Conservation (phyloP, 2,329 filamentous ascomycete species). For the Ophiostoma ulmi region DNA sequence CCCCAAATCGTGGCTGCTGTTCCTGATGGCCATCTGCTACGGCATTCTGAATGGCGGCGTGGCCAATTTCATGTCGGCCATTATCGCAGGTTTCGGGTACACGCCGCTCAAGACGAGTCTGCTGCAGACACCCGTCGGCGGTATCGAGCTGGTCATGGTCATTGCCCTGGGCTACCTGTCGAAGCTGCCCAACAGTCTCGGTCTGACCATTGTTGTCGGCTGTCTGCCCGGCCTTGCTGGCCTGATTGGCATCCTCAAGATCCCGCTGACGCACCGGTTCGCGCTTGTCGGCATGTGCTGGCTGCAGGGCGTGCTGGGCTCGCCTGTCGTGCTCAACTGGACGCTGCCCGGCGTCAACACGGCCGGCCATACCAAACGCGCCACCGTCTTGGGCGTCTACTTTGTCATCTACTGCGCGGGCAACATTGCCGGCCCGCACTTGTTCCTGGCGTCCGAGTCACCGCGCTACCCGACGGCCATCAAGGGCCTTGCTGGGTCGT, state of each 20-base stretch:
- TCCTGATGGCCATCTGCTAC: slow-evolving; percentile 31
- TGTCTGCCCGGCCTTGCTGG: slow-evolving; percentile 37
- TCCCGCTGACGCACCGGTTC: slow-evolving; percentile 28
- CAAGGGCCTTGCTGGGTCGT: slow-evolving; percentile 25
- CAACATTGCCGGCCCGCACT: slow-evolving; percentile 26
- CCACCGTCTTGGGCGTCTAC: slow-evolving; percentile 45
- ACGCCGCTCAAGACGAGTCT: slow-evolving; percentile 38
- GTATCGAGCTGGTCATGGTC: slow-evolving; percentile 30
- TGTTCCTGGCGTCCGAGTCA: slow-evolving; percentile 25
- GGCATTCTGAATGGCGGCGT: slow-evolving; percentile 41
- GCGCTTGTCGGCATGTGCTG: slow-evolving; percentile 1
- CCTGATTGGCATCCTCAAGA: slow-evolving; percentile 47
- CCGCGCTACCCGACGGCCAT: slow-evolving; percentile 26
- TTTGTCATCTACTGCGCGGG: slow-evolving; percentile 30
- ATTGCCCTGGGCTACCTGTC: slow-evolving; percentile 40
- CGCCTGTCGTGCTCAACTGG: slow-evolving; percentile 48
- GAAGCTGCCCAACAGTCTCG: slow-evolving; percentile 40
- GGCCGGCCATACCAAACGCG: slow-evolving; percentile 49
- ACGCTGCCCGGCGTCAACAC: slow-evolving; percentile 45
- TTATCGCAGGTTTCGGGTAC: slow-evolving; percentile 36
- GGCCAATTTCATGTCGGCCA: slow-evolving; percentile 43
- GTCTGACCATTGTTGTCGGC: slow-evolving; percentile 26
- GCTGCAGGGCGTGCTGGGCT: slow-evolving; percentile 35
- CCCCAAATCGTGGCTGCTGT: slow-evolving; percentile 26
- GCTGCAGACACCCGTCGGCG: slow-evolving; percentile 41